Base-by-base conservation (phyloP, 192 early-diverging fungal species). In the Globomyces pollinis-pini region DNA sequence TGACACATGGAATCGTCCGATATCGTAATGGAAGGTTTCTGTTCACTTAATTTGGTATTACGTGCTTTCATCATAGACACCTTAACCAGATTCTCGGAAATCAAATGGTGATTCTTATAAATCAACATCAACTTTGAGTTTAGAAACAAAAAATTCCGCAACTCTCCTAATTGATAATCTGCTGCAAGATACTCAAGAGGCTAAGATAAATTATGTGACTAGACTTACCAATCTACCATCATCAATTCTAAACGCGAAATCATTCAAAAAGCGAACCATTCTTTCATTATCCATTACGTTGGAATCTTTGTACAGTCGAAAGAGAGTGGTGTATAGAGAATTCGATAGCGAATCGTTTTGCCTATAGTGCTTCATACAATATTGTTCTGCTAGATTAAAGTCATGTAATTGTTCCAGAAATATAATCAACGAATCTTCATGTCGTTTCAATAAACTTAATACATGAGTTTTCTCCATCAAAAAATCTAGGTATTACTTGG, bases 351-450 rank as follows among this genome's bases (percentile, higher is more conserved):
- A 26, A 16, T 7, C 11, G 15, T 41, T 5, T 5, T 29, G 55
- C 8, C n/a, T 31, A 38, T 57, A 33, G 16, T 57, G 38, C 41
- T 23, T 7, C 13, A 31, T 30, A 57, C 55, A 57, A 21, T 31
- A 57, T 15, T 57, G 30, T 44, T 57, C 55, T 13, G 55, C 55
- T 16, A 31, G 2, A 5, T 26, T 13, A n/a, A 57, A 42, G 7
- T 26, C 41, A 11, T 30, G 26, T 11, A 57, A 21, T 15, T 33
- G 15, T 8, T 29, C 18, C 23, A 57, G 4, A 23, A 55, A 55
- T 23, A 57, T 57, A 24, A 41, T 38, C 6, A 57, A 23, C n/a
- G 55, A 34, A 41, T 57, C 55, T 16, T 44, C 26, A 23, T 41
- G 33, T 41, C 55, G 13, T 1, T 57, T 4, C 11, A 57, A 16